A percentile compares a stretch with the other conserved stretches of the same genome.
Evolutionary conservation across 2,329 filamentous ascomycete genomes (phyloP).

Genomic region (Diaporthe citrichinensis): DNA sequence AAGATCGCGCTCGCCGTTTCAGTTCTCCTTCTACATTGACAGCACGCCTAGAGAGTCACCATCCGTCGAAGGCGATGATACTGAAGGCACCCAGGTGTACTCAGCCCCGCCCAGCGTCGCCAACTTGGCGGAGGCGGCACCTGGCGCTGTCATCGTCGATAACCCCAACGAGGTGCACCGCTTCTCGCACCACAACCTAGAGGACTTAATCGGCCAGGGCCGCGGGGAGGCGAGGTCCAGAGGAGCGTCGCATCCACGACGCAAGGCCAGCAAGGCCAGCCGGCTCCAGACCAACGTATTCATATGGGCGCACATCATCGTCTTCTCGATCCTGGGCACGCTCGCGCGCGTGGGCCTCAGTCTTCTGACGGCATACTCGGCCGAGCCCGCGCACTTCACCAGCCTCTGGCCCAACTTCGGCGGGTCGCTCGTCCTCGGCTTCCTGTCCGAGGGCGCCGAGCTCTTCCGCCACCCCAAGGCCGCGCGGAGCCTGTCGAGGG

Average conservation of each 20-base stretch:
- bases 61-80: background rate
- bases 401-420: conserved; percentile 90
- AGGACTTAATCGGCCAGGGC: conserved; percentile 47
- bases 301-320: conserved; percentile 83
- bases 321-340: conserved; percentile 92
- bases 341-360: conserved; percentile 85
- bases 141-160: background rate
- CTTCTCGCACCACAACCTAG: conserved; percentile 26
- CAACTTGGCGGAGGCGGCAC: background rate
- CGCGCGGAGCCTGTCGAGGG: conserved; percentile 3
- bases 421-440: conserved; percentile 87
- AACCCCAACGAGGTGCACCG: conserved; percentile 7
- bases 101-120: background rate
- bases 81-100: background rate
- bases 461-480: conserved; percentile 19
- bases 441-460: conserved; percentile 72
- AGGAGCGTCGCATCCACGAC: too few species aligned
- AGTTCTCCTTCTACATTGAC: background rate
- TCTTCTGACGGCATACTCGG: conserved; percentile 83
- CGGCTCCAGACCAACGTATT: conserved; percentile 69
- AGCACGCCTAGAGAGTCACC: background rate
- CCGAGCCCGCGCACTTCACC: conserved; percentile 79
- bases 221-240: background rate
- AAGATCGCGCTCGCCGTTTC: background rate
- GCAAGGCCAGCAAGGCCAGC: background rate